Conservation (phyloP, 805 yeast species). For the Debaryomyces maramus region DNA sequence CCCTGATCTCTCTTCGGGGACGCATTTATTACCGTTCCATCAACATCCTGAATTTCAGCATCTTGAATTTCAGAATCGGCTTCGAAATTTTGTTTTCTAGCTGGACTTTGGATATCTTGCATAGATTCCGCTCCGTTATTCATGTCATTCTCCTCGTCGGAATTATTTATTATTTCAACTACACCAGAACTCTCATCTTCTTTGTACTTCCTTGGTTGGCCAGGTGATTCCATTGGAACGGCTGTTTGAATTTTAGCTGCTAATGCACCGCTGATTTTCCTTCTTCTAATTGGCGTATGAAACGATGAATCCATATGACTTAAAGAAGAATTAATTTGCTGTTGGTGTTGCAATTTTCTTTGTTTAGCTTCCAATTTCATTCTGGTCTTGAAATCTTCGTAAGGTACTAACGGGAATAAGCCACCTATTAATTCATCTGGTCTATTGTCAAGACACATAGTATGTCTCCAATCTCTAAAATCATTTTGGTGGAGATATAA, state of each 20-base stretch:
- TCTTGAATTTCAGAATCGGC: conserved; percentile 14
- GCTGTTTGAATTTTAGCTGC: conserved; percentile 70
- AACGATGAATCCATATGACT: conserved; percentile 49
- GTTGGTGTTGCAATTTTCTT: conserved; percentile 33
- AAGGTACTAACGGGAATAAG: conserved; percentile 57
- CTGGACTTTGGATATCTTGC: conserved; percentile 21
- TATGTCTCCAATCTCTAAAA: conserved; percentile 93
- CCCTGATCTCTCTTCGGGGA: conserved; percentile 26
- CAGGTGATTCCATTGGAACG: conserved; percentile 91
- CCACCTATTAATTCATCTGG: conserved; percentile 72
- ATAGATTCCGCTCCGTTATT: conserved; percentile 11
- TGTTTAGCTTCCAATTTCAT: conserved; percentile 45
- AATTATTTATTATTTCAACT: conserved; percentile 42
- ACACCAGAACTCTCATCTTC: conserved; percentile 30
- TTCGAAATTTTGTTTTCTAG: conserved; percentile 15
- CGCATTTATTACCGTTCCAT: conserved; percentile 12
- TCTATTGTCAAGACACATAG: conserved; percentile 74
- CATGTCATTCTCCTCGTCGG: conserved; percentile 41
- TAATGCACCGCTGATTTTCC: conserved; percentile 64
- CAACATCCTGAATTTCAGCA: conserved; percentile 12
- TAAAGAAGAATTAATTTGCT: conserved; percentile 28
- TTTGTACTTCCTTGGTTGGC: conserved; percentile 84
- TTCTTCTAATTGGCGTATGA: conserved; percentile 71
- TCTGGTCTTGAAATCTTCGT: conserved; percentile 61
- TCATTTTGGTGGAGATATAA: conserved; percentile 92